Conservation (phyloP, 805 yeast genomes). For the Wickerhamomyces rabaulensis region DNA sequence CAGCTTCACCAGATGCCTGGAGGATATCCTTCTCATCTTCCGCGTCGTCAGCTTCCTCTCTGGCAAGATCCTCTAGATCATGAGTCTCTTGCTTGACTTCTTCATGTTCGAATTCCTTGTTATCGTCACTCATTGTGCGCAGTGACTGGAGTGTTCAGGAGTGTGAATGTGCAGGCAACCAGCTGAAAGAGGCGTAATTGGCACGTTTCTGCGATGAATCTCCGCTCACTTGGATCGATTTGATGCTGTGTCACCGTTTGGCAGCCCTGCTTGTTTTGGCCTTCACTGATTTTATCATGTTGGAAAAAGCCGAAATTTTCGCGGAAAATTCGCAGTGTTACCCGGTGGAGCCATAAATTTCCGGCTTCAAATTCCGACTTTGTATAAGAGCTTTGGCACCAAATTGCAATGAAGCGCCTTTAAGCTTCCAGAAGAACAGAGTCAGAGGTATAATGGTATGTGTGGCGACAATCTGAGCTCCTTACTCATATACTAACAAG, state of each 20-base stretch:
- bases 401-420: not conserved
- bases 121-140: constrained; percentile 15
- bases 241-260: not conserved
- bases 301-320: not conserved
- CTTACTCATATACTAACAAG: not conserved
- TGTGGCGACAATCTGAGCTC: too few relatives aligned
- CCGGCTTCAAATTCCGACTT: not conserved
- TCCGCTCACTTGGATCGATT: not conserved
- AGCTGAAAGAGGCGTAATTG: not conserved
- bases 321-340: not conserved
- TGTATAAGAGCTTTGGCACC: not conserved
- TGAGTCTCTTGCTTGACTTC: constrained; percentile 19
- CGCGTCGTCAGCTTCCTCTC: constrained; percentile 21
- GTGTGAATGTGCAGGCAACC: not conserved
- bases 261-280: not conserved
- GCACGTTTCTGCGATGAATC: not conserved
- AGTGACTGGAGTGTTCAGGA: not conserved
- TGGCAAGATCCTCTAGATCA: constrained; percentile 18
- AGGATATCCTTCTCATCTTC: constrained; percentile 26
- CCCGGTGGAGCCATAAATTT: not conserved
- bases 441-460: not conserved
- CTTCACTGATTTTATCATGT: not conserved
- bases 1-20: constrained; percentile 24
- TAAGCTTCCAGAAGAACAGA: too few relatives aligned
- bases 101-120: constrained; percentile 17